Percentiles rank a stretch among this genome's conserved stretches.
Conservation (phyloP, 257 asterid species). For the Rubia yunnanensis region DNA sequence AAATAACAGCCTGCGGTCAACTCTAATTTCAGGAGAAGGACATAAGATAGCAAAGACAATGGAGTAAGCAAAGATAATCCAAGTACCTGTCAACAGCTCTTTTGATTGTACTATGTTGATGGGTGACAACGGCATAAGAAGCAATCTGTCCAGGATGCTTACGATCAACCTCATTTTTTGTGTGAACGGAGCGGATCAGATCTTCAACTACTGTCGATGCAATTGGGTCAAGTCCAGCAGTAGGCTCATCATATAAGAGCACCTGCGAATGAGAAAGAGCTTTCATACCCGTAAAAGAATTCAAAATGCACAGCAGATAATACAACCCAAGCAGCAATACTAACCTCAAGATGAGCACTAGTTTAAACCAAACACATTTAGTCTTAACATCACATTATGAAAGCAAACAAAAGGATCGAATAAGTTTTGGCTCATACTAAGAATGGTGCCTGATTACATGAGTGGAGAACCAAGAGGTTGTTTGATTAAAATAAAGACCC, state of each 20-base stretch:
- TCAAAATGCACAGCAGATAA: background rate
- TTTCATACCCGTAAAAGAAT: background rate
- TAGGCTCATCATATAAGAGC: slow-evolving; percentile 93
- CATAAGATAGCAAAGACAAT: background rate
- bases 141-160: slow-evolving; percentile 92
- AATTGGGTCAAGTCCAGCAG: slow-evolving; percentile 99
- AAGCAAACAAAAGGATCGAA: background rate
- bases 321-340: background rate
- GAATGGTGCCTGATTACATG: background rate
- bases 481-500: background rate
- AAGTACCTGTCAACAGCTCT: slow-evolving; percentile 94
- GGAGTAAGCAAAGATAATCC: slow-evolving; percentile 9
- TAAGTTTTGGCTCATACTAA: background rate
- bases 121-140: slow-evolving; percentile 90
- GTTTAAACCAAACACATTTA: background rate
- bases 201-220: slow-evolving; percentile 99
- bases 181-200: slow-evolving; percentile 93
- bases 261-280: slow-evolving; percentile 40
- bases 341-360: background rate
- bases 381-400: background rate
- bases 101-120: slow-evolving; percentile 93
- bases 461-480: background rate
- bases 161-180: slow-evolving; percentile 72
- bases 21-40: slow-evolving; percentile 10
- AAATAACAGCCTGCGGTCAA: slow-evolving; percentile 56